Base-by-base conservation (phyloP, 495 filamentous ascomycete genomes). In the Penicillium ucsense region DNA sequence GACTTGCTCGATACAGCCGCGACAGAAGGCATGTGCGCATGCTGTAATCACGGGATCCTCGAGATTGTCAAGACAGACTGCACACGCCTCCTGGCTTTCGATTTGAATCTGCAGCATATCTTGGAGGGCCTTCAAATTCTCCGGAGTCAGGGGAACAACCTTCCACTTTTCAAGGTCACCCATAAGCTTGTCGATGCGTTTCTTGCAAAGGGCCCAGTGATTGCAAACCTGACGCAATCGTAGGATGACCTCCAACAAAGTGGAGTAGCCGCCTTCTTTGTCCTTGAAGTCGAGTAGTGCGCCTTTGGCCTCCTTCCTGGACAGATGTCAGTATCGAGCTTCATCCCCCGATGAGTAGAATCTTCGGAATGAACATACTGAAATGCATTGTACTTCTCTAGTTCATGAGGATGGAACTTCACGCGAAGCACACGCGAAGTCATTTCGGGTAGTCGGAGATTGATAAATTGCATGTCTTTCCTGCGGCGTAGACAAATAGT, bases 401-500 rank as follows among this genome's bases (percentile, higher is more conserved):
- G 67, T 60, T 96, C 90, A 41, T 91, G 82, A 0, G 76, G 60
- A 35, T 81, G 76, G 60, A 94, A 90, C 29, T 81, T 75, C 52
- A 96, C 79, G 6, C 77, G 77, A 56, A 91, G 81, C n/a, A 92
- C 71, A 46, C 85, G 89, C 56, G 90, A 89, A 0, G 81, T 84
- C 48, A 92, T 77, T 7, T 81, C 67, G 1, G 90, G 89, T 1
- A 95, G 75, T 42, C 82, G 82, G 8, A 95, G 67, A 52, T 96
- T 87, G 38, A 96, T 74, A 50, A 95, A 95, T 7, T 75, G 75
- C 89, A 95, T 95, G 45, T 89, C 83, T 64, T 96, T 96, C 53
- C 82, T 81, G 29, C 90, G 79, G 35, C 90, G 78, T 27, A 96
- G 72, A 55, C 87, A 94, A 30, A 94, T 76, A n/a, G 85, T 85